phyloP scores from a whole-genome alignment of 495 filamentous ascomycete species.

The Penicillium taxi region DNA sequence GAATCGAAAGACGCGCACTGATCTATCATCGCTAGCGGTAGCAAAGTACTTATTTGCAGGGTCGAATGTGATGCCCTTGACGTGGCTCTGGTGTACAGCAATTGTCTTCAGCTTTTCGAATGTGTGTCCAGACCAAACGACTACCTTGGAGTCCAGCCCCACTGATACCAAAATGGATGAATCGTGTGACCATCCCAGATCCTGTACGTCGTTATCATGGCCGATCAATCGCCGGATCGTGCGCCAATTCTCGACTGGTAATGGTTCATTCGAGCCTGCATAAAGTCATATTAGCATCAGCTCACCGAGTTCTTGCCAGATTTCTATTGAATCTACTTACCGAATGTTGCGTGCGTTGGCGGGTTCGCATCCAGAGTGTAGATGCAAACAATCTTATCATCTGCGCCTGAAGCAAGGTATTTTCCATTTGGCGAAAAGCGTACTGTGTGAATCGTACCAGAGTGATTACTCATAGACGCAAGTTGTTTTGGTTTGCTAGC shows the following conservation, averaged over 20 bases:
- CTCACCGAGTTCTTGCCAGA: slow-evolving; percentile 1
- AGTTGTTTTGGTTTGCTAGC: slow-evolving; percentile 81
- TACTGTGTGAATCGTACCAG: slow-evolving; percentile 92
- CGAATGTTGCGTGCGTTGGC: slow-evolving; percentile 67
- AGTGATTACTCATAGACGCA: slow-evolving; percentile 95
- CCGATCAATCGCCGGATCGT: slow-evolving; percentile 86
- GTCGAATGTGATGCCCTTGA: slow-evolving; percentile 97
- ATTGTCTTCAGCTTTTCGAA: slow-evolving; percentile 97
- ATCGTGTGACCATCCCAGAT: slow-evolving; percentile 94
- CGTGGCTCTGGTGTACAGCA: slow-evolving; percentile 85
- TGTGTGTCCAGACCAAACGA: slow-evolving; percentile 94
- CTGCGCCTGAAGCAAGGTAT: slow-evolving; percentile 91
- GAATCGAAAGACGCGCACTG: slow-evolving; percentile 94
- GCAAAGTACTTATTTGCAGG: slow-evolving; percentile 99
- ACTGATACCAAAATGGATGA: slow-evolving; percentile 93
- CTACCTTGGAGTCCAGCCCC: slow-evolving; percentile 93
- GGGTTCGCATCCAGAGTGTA: slow-evolving; percentile 82
- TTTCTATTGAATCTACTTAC: slow-evolving; percentile 37
- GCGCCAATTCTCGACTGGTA: slow-evolving; percentile 94
- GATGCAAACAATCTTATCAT: slow-evolving; percentile 97
- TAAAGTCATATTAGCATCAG: slow-evolving; percentile 1
- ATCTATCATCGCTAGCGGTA: slow-evolving; percentile 91
- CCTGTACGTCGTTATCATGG: slow-evolving; percentile 98
- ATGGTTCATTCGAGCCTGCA: slow-evolving; percentile 78
- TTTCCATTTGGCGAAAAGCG: slow-evolving; percentile 89